phyloP scores from a whole-genome alignment of 2,329 filamentous ascomycete genomes.

The Curvularia spicifera region DNA sequence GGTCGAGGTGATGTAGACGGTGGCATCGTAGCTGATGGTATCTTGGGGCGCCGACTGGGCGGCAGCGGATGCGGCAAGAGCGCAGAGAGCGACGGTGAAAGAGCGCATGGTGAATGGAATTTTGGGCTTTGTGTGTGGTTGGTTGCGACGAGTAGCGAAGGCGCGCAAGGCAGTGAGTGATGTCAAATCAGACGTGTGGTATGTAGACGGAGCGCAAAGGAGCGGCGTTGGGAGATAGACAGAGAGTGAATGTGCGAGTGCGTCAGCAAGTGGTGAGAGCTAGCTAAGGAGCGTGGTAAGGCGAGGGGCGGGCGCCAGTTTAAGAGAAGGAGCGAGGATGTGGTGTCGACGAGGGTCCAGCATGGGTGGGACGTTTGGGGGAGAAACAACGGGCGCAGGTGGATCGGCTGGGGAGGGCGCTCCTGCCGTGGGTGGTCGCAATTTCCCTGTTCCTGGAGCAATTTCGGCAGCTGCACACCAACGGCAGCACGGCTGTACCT shows the following conservation, averaged over 20 bases:
- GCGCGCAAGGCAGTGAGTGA: conserved; percentile 9
- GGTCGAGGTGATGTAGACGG: conserved; percentile 48
- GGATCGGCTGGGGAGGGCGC: conserved; percentile 20
- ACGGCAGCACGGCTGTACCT: conserved; percentile 19
- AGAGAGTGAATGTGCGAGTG: conserved; percentile 12
- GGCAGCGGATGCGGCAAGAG: conserved; percentile 41
- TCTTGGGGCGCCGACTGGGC: conserved; percentile 24
- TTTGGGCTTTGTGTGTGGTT: conserved; percentile 14
- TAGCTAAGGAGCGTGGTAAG: conserved; percentile 7
- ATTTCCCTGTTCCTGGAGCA: conserved; percentile 34
- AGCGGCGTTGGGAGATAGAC: conserved; percentile 17
- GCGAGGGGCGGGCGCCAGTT: conserved; percentile 6
- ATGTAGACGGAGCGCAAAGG: conserved; percentile 16
- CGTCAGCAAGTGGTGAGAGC: conserved; percentile 2
- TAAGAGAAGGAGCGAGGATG: conserved; percentile 2
- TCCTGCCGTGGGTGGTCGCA: conserved; percentile 21
- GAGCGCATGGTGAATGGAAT: conserved; percentile 42
- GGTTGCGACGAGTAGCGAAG: conserved; percentile 6
- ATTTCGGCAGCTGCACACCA: conserved; percentile 26
- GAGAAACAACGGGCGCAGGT: conserved; percentile 26
- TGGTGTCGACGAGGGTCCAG: conserved; percentile 18
- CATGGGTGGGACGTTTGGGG: conserved; percentile 28
- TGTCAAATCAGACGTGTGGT: conserved; percentile 16
- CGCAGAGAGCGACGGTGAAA: conserved; percentile 46
- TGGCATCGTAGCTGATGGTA: conserved; percentile 38